Base-by-base conservation (phyloP, 2,329 filamentous ascomycete genomes). In the Kalmusia sp. region DNA sequence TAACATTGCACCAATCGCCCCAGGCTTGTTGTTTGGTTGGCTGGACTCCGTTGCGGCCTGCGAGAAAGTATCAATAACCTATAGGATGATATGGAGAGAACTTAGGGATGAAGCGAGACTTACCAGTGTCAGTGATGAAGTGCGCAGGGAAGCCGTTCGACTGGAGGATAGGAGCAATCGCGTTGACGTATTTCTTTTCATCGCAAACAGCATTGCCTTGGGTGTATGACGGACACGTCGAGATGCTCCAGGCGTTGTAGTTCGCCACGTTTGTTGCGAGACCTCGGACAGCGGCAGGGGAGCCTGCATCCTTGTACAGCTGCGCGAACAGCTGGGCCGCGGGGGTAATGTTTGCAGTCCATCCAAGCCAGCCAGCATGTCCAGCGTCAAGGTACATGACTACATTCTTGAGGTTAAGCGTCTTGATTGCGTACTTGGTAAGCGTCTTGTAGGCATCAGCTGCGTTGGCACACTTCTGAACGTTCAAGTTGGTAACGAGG, bases 1-100 rank as follows among this genome's bases (percentile, higher is more conserved):
- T 81, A 55, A 87, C 79, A 65, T 87, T 88, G 77, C 86, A 88
- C 86, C 86, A 89, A 69, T 88, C 78, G 22, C 85, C 85, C 84
- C 85, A 87, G 24, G 70, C 69, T 51, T 75, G 71, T 65, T 83
- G 81, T 6, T 73, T 64, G 17, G 81, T 84, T 33, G 81, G 81
- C 70, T 87, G 85, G 37, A 83, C 83, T 19, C 84, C 86, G 50
- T 83, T 86, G 62, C 87, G 85, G 65, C 72, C 50, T 51, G 19
- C 17, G 7, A 22, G 21, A 40, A 11, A 14, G 7, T 37, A 28
- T 6, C 27, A 28, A 28, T 28, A 28, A n/a, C n/a, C n/a, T n/a
- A 12, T 28, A 7, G 27, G 1, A 12, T 28, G 27, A 12, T 6
- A 28, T 28, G 33, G 17, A 35, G 6, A n/a, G 17, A n/a, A n/a